Percentiles rank a stretch among this genome's conserved stretches.
Conservation (phyloP, 495 filamentous ascomycete species). For the Aspergillus nidulans region DNA sequence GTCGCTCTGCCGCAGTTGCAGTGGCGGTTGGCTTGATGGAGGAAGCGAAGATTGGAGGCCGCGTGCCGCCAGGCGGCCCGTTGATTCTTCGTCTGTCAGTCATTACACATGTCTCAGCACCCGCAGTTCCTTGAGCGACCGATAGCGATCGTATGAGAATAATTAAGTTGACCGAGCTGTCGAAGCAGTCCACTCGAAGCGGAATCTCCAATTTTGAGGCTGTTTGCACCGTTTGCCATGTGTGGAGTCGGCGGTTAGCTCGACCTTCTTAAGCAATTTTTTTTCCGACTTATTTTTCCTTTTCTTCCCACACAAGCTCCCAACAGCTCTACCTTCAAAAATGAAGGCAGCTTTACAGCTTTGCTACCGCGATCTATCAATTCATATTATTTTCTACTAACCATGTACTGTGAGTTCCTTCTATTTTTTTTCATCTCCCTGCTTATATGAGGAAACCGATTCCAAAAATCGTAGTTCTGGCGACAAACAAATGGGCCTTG, state of each 20-base stretch:
- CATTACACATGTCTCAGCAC: slow-evolving; percentile 46
- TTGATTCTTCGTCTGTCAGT: slow-evolving; percentile 88
- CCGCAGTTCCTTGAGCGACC: slow-evolving; percentile 5
- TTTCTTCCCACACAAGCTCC: slow-evolving; percentile 17
- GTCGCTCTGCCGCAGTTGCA: slow-evolving; percentile 35
- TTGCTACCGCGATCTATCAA: background rate
- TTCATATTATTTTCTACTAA: slow-evolving; percentile 10
- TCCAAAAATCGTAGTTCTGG: slow-evolving; percentile 59
- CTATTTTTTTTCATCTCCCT: background rate
- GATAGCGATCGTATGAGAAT: slow-evolving; percentile 7
- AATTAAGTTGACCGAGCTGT: slow-evolving; percentile 13
- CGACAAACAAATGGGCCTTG: slow-evolving; percentile 77
- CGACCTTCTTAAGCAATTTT: slow-evolving; percentile 10
- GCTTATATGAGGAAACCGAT: slow-evolving; percentile 60
- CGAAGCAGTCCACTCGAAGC: slow-evolving; percentile 24
- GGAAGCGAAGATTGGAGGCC: slow-evolving; percentile 64
- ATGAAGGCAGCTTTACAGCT: background rate
- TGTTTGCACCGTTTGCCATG: slow-evolving; percentile 43
- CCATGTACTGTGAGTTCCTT: slow-evolving; percentile 27
- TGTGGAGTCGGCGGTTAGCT: slow-evolving; percentile 13
- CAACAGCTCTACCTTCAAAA: slow-evolving; percentile 11
- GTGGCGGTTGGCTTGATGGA: slow-evolving; percentile 34
- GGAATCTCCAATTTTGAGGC: slow-evolving; percentile 34
- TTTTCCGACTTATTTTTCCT: slow-evolving; percentile 27
- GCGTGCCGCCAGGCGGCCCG: slow-evolving; percentile 73